Base-by-base conservation (phyloP, 2,329 filamentous ascomycete species). In the Emergomyces orientalis region DNA sequence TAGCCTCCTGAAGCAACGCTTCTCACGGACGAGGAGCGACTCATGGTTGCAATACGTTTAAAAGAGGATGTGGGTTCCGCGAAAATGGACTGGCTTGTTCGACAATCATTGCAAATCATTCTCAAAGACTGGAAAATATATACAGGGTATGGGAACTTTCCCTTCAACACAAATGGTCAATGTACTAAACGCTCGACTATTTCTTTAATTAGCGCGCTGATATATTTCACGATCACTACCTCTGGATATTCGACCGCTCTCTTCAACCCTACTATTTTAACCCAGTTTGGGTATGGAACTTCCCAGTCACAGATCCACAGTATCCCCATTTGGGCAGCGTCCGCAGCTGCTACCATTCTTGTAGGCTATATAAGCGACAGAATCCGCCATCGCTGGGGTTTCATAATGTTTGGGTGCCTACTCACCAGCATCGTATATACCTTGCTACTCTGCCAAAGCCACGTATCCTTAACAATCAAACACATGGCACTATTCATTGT, bases 141-240 rank as follows among this genome's bases (percentile, higher is more conserved):
- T 67, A 73, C 78, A 13, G 75, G 74, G 63, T 73, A 68, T 68
- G 71, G 73, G 13, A 17, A 5, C 6, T 27, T 43, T 27, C 14
- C 1, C 39, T 17, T 45, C 37, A 58, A n/a, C 2, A 13, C 34
- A 41, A 58, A 43, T 22, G 3, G n/a, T 19, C 11, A 8, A 13
- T 39, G 22, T 41, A 30, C 55, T 43, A 45, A 58, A 11, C 2
- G 6, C n/a, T 41, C 9, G 25, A 41, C 27, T n/a, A 17, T 63
- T 69, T 68, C 69, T 54, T 63, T 68, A 68, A 69, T 41, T 62
- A 75, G 74, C 9, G 65, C 87, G 3, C 77, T 87, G 59, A 83
- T 88, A 37, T 86, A 85, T 68, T 86, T 86, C 78, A 84, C 85
- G 11, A 84, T 87, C 59, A 76, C 79, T 39, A 78, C 75, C 37